Base-by-base conservation (phyloP, 805 yeast species). In the Ascoidea rubescens region DNA sequence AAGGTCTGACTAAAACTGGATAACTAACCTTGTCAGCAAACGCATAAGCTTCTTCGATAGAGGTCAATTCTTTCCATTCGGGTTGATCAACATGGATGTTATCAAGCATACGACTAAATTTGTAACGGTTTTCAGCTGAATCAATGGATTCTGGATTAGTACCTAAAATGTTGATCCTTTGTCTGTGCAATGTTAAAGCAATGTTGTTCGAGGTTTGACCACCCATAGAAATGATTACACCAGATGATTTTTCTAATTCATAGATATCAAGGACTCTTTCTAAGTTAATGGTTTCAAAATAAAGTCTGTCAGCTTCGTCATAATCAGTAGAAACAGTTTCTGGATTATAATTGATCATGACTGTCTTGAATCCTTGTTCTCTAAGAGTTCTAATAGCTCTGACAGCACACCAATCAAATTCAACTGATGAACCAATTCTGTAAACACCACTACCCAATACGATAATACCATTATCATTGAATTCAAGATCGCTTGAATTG, bases 321-420 rank as follows among this genome's bases (percentile, higher is more conserved):
- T 87, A 91, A 71, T 91, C 99, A 51, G 99, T 91, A n/a, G 96
- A 86, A 21, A 91, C 99, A 43, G 99, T 91, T 72, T 91, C 99
- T 46, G 99, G 99, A 72, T 91, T 91, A 73, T 93, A 91, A 74
- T 91, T 91, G 64, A 91, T 81, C 97, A 93, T 93, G 64, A 93
- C 84, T 46, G 98, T 91, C 74, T 89, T 91, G 64, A 78, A 74
- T 54, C 90, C 88, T 66, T 80, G 78, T 59, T 84, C 84, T 62
- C 99, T 81, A 65, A 91, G 75, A 46, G 98, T 88, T 71, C 98
- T 82, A 57, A 89, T 93, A 48, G 98, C 93, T 58, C 96, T 80
- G 54, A 91, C 99, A 48, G 98, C 98, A 80, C 99, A 91, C 97
- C 98, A 91, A 72, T 91, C 99, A 66, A 91, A 91, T 71, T 91